Percentiles rank a stretch among this genome's conserved stretches.
Evolutionary conservation across 352 stramenopile species (phyloP).

Genomic region (Phytophthora sp.): DNA sequence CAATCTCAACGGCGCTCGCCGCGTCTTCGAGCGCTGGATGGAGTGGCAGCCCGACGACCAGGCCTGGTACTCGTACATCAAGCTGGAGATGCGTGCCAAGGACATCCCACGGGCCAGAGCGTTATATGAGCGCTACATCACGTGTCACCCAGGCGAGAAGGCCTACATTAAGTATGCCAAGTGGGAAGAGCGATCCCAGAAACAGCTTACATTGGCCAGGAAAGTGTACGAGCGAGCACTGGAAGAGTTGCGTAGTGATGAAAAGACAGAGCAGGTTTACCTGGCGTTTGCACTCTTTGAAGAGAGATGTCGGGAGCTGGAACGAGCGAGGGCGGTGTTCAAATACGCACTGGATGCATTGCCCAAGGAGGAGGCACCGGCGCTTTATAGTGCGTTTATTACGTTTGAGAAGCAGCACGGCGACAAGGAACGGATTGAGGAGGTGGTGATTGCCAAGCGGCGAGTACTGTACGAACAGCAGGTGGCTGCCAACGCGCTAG

Average conservation of each 20-base stretch:
- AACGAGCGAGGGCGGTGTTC: conserved; percentile 91
- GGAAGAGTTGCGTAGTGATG: conserved; percentile 88
- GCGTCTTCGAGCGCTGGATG: conserved; percentile 98
- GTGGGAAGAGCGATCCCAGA: conserved; percentile 97
- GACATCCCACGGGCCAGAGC: conserved; percentile 86
- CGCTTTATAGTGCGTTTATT: conserved; percentile 97
- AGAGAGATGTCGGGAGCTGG: conserved; percentile 94
- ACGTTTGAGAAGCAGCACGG: conserved; percentile 99
- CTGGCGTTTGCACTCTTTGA: conserved; percentile 97
- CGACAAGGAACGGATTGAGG: conserved; percentile 95
- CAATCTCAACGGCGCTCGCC: conserved; percentile 92
- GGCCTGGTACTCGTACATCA: conserved; percentile 98
- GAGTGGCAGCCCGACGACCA: conserved; percentile 98
- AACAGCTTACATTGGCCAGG: conserved; percentile 92
- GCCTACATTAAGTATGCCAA: conserved; percentile 98
- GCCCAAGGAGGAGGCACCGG: conserved; percentile 87
- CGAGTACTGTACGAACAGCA: conserved; percentile 95
- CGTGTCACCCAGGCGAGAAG: conserved; percentile 88
- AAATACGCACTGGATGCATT: conserved; percentile 84
- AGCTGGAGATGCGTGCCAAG: conserved; percentile 96
- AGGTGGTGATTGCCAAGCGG: conserved; percentile 95
- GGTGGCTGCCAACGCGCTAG: conserved; percentile 89
- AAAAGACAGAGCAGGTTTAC: conserved; percentile 90
- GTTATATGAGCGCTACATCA: conserved; percentile 95
- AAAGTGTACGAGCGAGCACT: conserved; percentile 96